Conservation (phyloP, 2,329 filamentous ascomycete species). For the Nemania serpens region DNA sequence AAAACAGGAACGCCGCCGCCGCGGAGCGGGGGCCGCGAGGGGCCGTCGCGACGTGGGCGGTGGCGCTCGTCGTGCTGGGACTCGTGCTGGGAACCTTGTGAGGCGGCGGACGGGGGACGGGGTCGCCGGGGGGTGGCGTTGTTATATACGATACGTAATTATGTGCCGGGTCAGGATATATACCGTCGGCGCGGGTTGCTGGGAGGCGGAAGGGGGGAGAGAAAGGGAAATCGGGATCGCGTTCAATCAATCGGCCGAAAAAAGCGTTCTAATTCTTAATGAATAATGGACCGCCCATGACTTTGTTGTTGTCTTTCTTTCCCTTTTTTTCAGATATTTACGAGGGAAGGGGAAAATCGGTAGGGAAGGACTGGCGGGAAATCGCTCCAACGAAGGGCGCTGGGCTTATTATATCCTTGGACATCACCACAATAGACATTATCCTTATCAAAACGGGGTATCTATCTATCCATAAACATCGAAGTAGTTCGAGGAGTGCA, state of each 20-base stretch:
- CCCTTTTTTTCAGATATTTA: not conserved
- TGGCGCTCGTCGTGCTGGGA: not conserved
- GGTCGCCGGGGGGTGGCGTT: not conserved
- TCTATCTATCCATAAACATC: not conserved
- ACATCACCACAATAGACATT: constrained; percentile 11
- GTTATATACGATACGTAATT: too few relatives aligned
- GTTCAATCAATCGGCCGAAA: not conserved
- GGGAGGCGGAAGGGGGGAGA: too few relatives aligned
- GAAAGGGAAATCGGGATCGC: too few relatives aligned
- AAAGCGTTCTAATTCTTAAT: not conserved
- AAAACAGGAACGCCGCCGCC: not conserved
- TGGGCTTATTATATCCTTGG: not conserved
- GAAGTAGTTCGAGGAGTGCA: not conserved
- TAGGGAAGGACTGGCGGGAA: not conserved
- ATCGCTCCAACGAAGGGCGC: too few relatives aligned
- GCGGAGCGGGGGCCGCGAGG: not conserved
- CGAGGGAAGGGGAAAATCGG: too few relatives aligned
- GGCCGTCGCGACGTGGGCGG: not conserved
- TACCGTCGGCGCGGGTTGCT: too few relatives aligned
- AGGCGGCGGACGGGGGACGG: not conserved
- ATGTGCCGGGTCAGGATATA: too few relatives aligned
- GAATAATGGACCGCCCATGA: not conserved
- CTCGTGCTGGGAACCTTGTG: constrained; percentile 11
- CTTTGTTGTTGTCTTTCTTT: not conserved
- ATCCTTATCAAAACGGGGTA: constrained; percentile 4